A percentile compares a stretch with the other conserved stretches of the same genome.
Conservation (phyloP, 495 filamentous ascomycete genomes). For the Beverwykella pulmonaria region DNA sequence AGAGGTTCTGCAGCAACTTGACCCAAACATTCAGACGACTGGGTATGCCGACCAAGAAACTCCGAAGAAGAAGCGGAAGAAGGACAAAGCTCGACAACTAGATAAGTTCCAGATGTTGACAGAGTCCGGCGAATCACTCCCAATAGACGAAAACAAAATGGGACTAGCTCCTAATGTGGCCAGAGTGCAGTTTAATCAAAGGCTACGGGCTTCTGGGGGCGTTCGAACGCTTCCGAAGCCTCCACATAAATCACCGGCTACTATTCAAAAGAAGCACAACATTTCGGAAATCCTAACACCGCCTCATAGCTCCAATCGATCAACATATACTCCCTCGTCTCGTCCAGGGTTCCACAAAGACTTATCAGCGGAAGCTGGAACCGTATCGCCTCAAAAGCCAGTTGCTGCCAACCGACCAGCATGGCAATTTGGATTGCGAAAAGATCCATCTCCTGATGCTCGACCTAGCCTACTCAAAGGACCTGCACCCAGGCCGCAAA, state of each 20-base stretch:
- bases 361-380: not conserved
- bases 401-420: not conserved
- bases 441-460: not conserved
- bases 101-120: conserved; percentile 6
- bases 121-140: conserved; percentile 27
- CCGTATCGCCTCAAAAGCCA: not conserved
- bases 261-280: not conserved
- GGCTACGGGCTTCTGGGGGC: not conserved
- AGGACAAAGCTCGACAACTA: not conserved
- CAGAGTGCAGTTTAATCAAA: conserved; percentile 19
- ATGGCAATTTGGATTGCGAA: not conserved
- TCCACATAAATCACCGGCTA: not conserved
- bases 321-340: conserved; percentile 5
- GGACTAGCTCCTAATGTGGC: conserved; percentile 17
- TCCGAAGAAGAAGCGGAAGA: conserved; percentile 16
- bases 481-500: not conserved
- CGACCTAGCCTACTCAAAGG: not conserved
- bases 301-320: not conserved
- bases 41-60: not conserved
- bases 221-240: not conserved
- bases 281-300: conserved; percentile 2
- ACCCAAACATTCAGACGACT: conserved; percentile 20
- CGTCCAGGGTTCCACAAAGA: conserved; percentile 5
- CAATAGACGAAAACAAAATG: not conserved
- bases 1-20: conserved; percentile 19